Evolutionary conservation across 177 flowering plant species (phyloP).

Genomic region (Vitis hybrid): DNA sequence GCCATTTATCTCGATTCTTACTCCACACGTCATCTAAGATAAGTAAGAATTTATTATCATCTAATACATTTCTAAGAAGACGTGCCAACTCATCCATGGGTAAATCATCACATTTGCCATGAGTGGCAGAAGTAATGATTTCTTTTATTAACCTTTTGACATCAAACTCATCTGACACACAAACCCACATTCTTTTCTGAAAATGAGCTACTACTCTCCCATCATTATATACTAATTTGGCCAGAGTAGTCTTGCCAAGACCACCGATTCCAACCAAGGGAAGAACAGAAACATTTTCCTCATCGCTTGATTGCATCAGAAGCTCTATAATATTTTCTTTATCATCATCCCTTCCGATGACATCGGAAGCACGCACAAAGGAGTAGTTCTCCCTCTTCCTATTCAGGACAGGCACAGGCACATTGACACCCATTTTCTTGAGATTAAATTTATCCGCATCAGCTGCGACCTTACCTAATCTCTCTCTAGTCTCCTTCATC

Average conservation of each 20-base stretch:
- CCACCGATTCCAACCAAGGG: constrained; percentile 22
- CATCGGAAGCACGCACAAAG: too few species aligned
- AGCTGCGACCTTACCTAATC: too few species aligned
- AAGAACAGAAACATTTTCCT: not conserved
- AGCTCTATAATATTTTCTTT: too few species aligned
- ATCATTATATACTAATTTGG: constrained; percentile 17
- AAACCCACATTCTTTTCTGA: constrained; percentile 12
- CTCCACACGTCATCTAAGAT: constrained; percentile 20
- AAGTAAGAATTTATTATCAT: not conserved
- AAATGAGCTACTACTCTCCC: not conserved
- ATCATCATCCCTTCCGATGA: too few species aligned
- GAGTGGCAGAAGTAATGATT: not conserved
- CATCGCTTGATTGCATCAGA: too few species aligned
- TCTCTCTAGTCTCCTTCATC: too few species aligned
- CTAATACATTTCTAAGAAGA: not conserved
- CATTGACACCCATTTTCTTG: too few species aligned
- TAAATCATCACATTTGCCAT: not conserved
- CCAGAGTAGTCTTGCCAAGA: constrained; percentile 20
- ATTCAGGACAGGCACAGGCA: too few species aligned
- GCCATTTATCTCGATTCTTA: not conserved
- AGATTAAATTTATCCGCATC: too few species aligned
- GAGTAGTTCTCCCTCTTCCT: too few species aligned
- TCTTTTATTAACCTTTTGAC: not conserved
- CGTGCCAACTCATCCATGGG: not conserved
- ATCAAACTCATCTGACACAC: constrained; percentile 10